phyloP scores from a whole-genome alignment of 1,139 yeast genomes.

The Candida sanyaensis region DNA sequence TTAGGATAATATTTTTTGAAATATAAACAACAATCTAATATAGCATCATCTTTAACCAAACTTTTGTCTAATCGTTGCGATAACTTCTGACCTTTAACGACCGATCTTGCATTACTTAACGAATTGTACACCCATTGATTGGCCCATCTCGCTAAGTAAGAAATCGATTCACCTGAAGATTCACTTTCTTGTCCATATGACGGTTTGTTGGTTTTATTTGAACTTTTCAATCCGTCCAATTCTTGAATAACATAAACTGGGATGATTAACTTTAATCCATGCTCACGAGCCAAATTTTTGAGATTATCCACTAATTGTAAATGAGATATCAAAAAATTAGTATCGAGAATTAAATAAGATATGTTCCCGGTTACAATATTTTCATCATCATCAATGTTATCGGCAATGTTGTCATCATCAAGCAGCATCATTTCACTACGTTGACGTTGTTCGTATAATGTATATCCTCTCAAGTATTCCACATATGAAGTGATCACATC shows the following conservation, averaged over 20 bases:
- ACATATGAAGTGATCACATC: constrained; percentile 43
- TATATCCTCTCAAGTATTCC: constrained; percentile 13
- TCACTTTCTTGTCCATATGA: constrained; percentile 7
- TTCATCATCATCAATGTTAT: constrained; percentile 14
- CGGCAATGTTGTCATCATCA: too few relatives aligned
- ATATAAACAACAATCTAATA: constrained; percentile 80
- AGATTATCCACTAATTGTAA: constrained; percentile 56
- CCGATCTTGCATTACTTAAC: constrained; percentile 51
- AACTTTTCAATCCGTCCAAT: constrained; percentile 73
- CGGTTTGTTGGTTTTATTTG: constrained; percentile 19
- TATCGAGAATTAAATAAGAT: constrained; percentile 64
- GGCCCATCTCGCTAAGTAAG: constrained; percentile 68
- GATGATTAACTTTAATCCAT: constrained; percentile 55
- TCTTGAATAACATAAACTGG: constrained; percentile 75
- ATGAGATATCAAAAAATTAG: constrained; percentile 75
- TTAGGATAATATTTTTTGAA: constrained; percentile 43
- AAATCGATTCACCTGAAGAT: constrained; percentile 38
- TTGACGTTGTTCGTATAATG: background rate
- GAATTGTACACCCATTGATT: constrained; percentile 75
- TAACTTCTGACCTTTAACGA: constrained; percentile 66
- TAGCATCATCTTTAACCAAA: constrained; percentile 72
- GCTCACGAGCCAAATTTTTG: constrained; percentile 35
- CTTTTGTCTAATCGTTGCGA: constrained; percentile 48
- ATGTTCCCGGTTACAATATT: constrained; percentile 21
- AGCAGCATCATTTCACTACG: constrained; percentile 9